Percentiles rank a stretch among this genome's conserved stretches.
phyloP scores from a whole-genome alignment of 768 basidiomycete genomes.

The Phaeotremella skinneri region DNA sequence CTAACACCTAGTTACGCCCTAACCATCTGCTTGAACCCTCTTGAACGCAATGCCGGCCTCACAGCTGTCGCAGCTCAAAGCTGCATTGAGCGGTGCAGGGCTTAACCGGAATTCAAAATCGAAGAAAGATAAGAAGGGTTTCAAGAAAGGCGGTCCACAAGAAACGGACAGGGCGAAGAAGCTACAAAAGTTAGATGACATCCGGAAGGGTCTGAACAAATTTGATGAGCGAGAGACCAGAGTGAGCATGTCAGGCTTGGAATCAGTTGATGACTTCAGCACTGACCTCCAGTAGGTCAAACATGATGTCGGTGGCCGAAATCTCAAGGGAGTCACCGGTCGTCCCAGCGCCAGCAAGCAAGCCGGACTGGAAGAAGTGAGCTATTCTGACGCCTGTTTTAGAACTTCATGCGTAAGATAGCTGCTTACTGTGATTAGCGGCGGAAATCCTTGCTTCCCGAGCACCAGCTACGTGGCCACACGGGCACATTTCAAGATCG shows the following conservation, averaged over 20 bases:
- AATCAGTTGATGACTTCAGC: conserved; percentile 4
- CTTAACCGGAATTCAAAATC: conserved; percentile 61
- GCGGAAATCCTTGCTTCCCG: conserved; percentile 81
- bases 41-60: conserved; percentile 56
- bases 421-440: conserved; percentile 58
- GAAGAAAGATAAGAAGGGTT: conserved; percentile 61
- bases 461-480: conserved; percentile 74
- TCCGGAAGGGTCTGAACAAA: conserved; percentile 81
- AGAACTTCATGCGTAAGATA: conserved; percentile 9
- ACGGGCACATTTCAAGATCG: conserved; percentile 88
- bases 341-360: conserved; percentile 84
- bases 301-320: conserved; percentile 86
- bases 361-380: conserved; percentile 82
- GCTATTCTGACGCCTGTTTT: conserved; percentile 27
- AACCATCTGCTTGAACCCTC: too few species aligned
- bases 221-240: conserved; percentile 92
- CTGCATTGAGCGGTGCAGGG: conserved; percentile 75
- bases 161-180: conserved; percentile 70
- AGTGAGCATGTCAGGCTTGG: conserved; percentile 54
- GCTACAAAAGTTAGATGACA: conserved; percentile 74
- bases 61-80: conserved; percentile 85
- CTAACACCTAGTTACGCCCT: too few species aligned
- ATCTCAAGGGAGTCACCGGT: conserved; percentile 75
- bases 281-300: conserved; percentile 31
- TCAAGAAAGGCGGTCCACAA: conserved; percentile 62